Evolutionary conservation across 805 yeast species (phyloP).

Genomic region (Huiozyma sinensis): DNA sequence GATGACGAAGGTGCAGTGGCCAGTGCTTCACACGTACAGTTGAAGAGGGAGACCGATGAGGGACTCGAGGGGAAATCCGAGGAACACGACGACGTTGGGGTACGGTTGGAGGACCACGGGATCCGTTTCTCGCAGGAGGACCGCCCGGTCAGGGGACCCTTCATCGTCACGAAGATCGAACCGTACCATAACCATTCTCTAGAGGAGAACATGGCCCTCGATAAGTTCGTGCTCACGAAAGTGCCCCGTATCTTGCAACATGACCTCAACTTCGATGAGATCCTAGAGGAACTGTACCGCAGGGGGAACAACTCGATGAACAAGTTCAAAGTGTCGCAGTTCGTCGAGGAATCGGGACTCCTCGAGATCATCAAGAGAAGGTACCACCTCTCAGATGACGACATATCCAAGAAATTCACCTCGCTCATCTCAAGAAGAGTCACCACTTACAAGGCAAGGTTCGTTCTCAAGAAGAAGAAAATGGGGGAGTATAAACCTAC

Average conservation of each 20-base stretch:
- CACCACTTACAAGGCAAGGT: conserved; percentile 28
- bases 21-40: neutral
- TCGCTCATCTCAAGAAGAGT: conserved; percentile 26
- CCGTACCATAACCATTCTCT: conserved; percentile 28
- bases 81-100: neutral
- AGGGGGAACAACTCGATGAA: conserved; percentile 24
- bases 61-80: neutral
- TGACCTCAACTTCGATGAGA: conserved; percentile 26
- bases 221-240: conserved; percentile 25
- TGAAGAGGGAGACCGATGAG: neutral
- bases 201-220: conserved; percentile 22
- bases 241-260: conserved; percentile 25
- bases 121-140: conserved; percentile 3
- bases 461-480: conserved; percentile 26
- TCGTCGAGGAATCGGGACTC: conserved; percentile 27
- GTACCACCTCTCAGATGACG: conserved; percentile 23
- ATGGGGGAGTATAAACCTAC: conserved; percentile 20
- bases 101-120: neutral
- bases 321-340: conserved; percentile 25
- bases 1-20: conserved; percentile 3
- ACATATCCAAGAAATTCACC: conserved; percentile 23
- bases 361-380: conserved; percentile 22
- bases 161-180: conserved; percentile 27
- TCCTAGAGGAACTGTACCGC: conserved; percentile 23
- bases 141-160: conserved; percentile 21